Evolutionary conservation across 1,284 basidiomycete species (phyloP), one percentile per base, ranked within the genome.

Genomic region (Leccinum ponderosum): DNA sequence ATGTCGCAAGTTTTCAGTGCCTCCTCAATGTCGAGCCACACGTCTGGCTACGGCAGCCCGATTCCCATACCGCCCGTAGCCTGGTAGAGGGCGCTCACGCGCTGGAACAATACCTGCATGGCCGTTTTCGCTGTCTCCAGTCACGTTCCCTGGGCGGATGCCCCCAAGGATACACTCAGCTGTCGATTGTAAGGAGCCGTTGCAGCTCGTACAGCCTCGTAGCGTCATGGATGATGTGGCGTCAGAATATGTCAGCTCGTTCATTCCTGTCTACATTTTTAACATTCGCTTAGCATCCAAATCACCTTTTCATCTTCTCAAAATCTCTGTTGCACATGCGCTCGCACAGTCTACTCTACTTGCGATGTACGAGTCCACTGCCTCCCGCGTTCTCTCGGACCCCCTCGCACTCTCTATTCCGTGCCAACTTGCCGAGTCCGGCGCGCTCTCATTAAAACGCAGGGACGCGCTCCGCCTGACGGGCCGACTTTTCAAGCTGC

Each of bases 291-390:
- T 66, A 94, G 93, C 94, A 14, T 89, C 97, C 76, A 94, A 97
- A 81, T 90, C 91, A 0, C 88, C 87, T 51, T 95, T 93, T 0
- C 93, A 95, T 68, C 83, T 94, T 35, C 85, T 93, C 39, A 93
- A 91, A 72, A 83, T 98, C n/a, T 95, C 93, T 25, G 87, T 98
- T 57, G 88, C 96, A 0, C 96, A 98, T 66, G 96, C 95, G 1
- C 86, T 98, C 42, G 96, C 95, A 0, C 95, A 98, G 76, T 95
- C 93, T 6, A 97, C 95, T 0, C 89, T 97, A 54, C 85, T 98
- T 5, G 91, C 90, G 7, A 90, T 90, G 66, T 97, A 95, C 73
- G 95, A 98, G 75, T 84, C 91, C 8, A 85, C 84, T 57, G 90
- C 95, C 59, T 86, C 90, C 67, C 83, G 83, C 4, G 93, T 95